Conservation (phyloP, 306 rosid genomes). For the Cicer bijugum region DNA sequence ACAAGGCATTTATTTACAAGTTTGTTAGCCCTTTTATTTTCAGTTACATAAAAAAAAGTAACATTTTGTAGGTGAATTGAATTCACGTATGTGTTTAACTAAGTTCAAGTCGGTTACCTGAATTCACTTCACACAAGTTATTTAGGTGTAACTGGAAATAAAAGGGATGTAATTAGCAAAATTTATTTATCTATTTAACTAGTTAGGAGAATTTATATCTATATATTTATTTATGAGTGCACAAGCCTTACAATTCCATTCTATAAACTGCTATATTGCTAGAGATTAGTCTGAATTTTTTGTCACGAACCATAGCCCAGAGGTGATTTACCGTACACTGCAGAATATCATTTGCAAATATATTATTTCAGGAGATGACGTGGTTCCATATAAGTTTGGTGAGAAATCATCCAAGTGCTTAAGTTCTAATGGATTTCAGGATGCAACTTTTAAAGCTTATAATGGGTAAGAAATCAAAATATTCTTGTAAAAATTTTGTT, state of each 20-base stretch:
- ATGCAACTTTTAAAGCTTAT: constrained; percentile 78
- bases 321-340: constrained; percentile 22
- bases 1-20: no score
- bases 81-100: no score
- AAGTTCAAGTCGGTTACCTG: no score
- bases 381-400: constrained; percentile 80
- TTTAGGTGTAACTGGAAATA: no score
- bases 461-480: constrained; percentile 54
- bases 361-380: constrained; percentile 75
- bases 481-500: constrained; percentile 5
- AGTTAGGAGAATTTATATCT: background rate
- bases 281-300: background rate
- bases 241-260: background rate
- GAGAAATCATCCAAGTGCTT: constrained; percentile 75
- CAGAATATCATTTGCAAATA: constrained; percentile 11
- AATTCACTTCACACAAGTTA: no score
- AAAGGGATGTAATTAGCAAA: no score
- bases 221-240: background rate
- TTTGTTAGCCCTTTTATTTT: no score
- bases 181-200: background rate
- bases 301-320: constrained; percentile 7
- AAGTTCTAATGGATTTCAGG: constrained; percentile 68
- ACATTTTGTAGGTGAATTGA: no score
- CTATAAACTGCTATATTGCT: constrained; percentile 14
- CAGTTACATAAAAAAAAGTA: no score